Evolutionary conservation across 257 asterid species (phyloP).

Genomic region (Gardenia jasminoides): DNA sequence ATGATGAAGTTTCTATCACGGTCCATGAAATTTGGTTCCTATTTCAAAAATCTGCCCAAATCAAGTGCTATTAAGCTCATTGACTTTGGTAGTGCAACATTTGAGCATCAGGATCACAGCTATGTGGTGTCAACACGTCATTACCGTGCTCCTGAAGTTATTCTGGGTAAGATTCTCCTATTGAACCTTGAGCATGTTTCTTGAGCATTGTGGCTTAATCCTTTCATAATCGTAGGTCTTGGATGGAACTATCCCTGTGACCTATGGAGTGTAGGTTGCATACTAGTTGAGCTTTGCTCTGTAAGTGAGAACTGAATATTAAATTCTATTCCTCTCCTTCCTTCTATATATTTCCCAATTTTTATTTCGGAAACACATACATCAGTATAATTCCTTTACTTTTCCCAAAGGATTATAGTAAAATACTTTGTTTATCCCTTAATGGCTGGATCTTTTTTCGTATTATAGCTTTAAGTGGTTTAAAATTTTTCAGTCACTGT

Average conservation of each 20-base stretch:
- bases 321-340: neutral
- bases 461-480: neutral
- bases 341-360: neutral
- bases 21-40: slow-evolving; percentile 60
- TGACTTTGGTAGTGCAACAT: slow-evolving; percentile 92
- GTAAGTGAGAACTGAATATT: slow-evolving; percentile 33
- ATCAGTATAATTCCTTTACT: too few relatives aligned
- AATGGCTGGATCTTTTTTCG: neutral
- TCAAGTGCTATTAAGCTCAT: slow-evolving; percentile 90
- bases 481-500: neutral
- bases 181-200: neutral
- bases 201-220: slow-evolving; percentile 1
- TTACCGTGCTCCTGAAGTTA: slow-evolving; percentile 95
- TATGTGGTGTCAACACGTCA: slow-evolving; percentile 86
- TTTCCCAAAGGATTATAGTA: neutral
- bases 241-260: slow-evolving; percentile 97
- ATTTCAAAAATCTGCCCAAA: slow-evolving; percentile 73
- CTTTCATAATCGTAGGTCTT: slow-evolving; percentile 39
- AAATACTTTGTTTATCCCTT: neutral
- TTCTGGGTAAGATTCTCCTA: slow-evolving; percentile 49
- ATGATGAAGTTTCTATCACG: slow-evolving; percentile 27
- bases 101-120: slow-evolving; percentile 58
- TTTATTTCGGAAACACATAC: neutral
- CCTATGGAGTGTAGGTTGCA: slow-evolving; percentile 92
- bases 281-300: slow-evolving; percentile 86